These are phyloP conservation scores for Odontarrhena argentea DNA, from an alignment of 345 rosid genomes.

Conservation along the genomic window DNA sequence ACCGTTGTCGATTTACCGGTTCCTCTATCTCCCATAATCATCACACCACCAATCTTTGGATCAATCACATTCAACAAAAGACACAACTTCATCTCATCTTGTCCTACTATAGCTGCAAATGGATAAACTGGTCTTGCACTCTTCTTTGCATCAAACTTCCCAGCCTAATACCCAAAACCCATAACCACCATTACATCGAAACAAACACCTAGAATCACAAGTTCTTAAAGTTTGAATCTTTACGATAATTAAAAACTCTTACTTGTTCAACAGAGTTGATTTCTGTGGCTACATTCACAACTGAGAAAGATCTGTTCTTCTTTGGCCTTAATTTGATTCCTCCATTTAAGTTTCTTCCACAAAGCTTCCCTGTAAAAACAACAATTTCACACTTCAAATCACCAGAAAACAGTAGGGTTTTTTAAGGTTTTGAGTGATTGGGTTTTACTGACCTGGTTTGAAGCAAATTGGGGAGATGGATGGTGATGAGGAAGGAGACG, in stretches of 20 bases:
- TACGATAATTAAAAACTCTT: slow-evolving; percentile 4
- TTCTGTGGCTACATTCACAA: slow-evolving; percentile 75
- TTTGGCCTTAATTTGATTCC: slow-evolving; percentile 53
- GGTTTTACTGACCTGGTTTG: slow-evolving; percentile 33
- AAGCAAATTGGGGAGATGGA: slow-evolving; percentile 44
- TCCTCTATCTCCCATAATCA: slow-evolving; percentile 99
- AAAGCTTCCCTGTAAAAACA: slow-evolving; percentile 46
- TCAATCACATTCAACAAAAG: slow-evolving; percentile 90
- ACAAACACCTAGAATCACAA: slow-evolving; percentile 10
- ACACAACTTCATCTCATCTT: slow-evolving; percentile 98
- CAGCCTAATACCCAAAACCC: slow-evolving; percentile 47
- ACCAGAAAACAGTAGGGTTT: not conserved
- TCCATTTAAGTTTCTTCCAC: slow-evolving; percentile 43
- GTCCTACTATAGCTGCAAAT: slow-evolving; percentile 95
- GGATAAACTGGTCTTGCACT: slow-evolving; percentile 95
- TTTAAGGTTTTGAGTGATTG: slow-evolving; percentile 12
- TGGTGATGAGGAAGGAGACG: slow-evolving; percentile 48
- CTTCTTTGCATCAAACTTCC: slow-evolving; percentile 60
- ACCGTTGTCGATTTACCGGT: slow-evolving; percentile 93
- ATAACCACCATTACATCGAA: slow-evolving; percentile 1
- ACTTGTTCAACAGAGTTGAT: slow-evolving; percentile 76
- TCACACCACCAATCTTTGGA: slow-evolving; percentile 96
- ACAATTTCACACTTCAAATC: not conserved
- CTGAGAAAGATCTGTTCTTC: slow-evolving; percentile 57
- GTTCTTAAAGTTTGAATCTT: slow-evolving; percentile 21